Conservation (phyloP, 1,139 yeast species). For the Saccharomyces pastorianus region DNA sequence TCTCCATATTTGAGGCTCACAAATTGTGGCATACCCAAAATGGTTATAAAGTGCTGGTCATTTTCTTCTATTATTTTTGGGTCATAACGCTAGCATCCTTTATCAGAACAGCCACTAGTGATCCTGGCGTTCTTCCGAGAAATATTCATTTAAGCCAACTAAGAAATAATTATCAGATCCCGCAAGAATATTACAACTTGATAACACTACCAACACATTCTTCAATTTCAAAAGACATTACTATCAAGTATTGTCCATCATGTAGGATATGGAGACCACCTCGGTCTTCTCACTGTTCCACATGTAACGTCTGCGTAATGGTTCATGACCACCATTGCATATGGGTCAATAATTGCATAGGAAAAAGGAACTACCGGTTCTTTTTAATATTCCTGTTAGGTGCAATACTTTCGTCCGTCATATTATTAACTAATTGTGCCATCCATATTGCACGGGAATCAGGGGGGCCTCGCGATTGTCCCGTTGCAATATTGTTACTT, state of each 20-base stretch:
- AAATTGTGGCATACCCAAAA: constrained; percentile 27
- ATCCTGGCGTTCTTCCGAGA: constrained; percentile 68
- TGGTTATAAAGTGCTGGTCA: constrained; percentile 49
- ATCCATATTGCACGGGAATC: constrained; percentile 26
- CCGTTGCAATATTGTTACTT: constrained; percentile 43
- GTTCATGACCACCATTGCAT: constrained; percentile 73
- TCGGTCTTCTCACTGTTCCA: constrained; percentile 59
- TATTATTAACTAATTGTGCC: constrained; percentile 25
- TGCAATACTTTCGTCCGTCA: constrained; percentile 13
- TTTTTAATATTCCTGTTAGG: constrained; percentile 42
- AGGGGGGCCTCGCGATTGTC: constrained; percentile 14
- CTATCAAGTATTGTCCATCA: constrained; percentile 48
- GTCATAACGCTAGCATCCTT: constrained; percentile 37
- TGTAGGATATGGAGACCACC: constrained; percentile 68
- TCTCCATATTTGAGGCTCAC: constrained; percentile 37
- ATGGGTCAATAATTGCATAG: constrained; percentile 76
- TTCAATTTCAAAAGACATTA: constrained; percentile 39
- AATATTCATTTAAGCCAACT: constrained; percentile 49
- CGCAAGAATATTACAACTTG: constrained; percentile 55
- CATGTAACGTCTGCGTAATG: constrained; percentile 53
- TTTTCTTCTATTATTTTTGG: constrained; percentile 56
- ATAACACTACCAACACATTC: constrained; percentile 46
- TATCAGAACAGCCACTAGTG: constrained; percentile 48
- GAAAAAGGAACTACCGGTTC: constrained; percentile 58
- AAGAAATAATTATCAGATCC: constrained; percentile 37